Conservation (phyloP, 1,139 yeast genomes). For the Magnusiomyces tetraspermus region DNA sequence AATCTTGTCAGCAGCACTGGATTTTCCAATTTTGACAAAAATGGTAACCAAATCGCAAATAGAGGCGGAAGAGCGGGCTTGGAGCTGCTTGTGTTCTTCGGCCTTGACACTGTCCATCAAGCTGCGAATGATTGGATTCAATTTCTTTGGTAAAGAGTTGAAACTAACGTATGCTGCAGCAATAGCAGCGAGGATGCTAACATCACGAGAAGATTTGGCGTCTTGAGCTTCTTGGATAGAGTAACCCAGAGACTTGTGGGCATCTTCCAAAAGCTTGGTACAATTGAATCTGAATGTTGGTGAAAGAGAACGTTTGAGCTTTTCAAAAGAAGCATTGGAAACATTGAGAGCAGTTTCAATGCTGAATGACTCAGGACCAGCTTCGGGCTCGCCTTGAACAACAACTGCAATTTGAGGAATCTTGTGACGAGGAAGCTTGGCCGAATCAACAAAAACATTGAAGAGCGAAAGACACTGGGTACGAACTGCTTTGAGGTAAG, state of each 20-base stretch:
- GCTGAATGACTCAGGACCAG: conserved; percentile 90
- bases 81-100: conserved; percentile 60
- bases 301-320: conserved; percentile 53
- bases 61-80: conserved; percentile 59
- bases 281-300: conserved; percentile 66
- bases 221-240: conserved; percentile 64
- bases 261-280: conserved; percentile 68
- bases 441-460: conserved; percentile 65
- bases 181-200: conserved; percentile 65
- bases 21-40: conserved; percentile 49
- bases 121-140: conserved; percentile 81
- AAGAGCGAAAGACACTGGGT: conserved; percentile 80
- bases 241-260: conserved; percentile 53
- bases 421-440: conserved; percentile 64
- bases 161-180: conserved; percentile 50
- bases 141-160: conserved; percentile 60
- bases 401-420: conserved; percentile 79
- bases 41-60: conserved; percentile 54
- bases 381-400: conserved; percentile 89
- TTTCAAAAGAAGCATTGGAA: conserved; percentile 54
- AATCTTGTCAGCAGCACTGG: conserved; percentile 75
- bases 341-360: conserved; percentile 68
- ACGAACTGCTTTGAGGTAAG: conserved; percentile 74
- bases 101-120: conserved; percentile 87
- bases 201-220: conserved; percentile 45